phyloP scores from a whole-genome alignment of 2,329 filamentous ascomycete species.

The Aspergillus puulaauensis region DNA sequence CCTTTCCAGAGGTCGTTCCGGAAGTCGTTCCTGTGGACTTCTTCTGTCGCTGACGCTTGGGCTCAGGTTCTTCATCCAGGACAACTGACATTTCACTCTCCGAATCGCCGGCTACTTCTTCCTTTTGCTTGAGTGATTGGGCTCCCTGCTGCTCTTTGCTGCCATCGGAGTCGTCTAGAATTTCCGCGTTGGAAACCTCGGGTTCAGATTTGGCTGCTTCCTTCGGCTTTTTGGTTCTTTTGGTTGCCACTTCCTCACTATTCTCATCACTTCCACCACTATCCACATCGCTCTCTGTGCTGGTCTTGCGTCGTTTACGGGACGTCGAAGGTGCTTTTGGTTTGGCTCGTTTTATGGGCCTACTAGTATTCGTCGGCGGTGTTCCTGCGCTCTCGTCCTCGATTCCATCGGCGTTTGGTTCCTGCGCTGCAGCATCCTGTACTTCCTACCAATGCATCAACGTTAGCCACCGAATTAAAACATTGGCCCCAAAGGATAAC shows the following conservation, averaged over 20 bases:
- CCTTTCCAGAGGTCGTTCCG: conserved; percentile 19
- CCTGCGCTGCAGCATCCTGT: conserved; percentile 28
- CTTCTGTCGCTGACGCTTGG: conserved; percentile 53
- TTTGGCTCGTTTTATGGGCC: conserved; percentile 30
- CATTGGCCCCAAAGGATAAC: conserved; percentile 12
- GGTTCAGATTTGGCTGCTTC: neutral
- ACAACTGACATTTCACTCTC: conserved; percentile 71
- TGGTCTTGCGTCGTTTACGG: conserved; percentile 37
- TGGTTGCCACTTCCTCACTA: conserved; percentile 22
- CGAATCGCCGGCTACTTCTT: conserved; percentile 48
- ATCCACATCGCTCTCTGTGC: conserved; percentile 20
- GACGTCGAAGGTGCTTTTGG: conserved; percentile 20
- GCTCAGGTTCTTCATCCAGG: conserved; percentile 69
- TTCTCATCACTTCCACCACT: conserved; percentile 14
- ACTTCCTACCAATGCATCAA: conserved; percentile 24
- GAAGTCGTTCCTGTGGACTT: conserved; percentile 27
- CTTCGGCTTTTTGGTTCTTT: conserved; percentile 13
- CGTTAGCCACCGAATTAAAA: neutral
- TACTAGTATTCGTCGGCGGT: conserved; percentile 21
- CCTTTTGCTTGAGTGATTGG: conserved; percentile 24
- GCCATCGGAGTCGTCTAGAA: conserved; percentile 13
- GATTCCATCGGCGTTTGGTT: conserved; percentile 12
- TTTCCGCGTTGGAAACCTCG: conserved; percentile 12
- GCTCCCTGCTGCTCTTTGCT: conserved; percentile 13
- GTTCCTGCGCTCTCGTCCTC: conserved; percentile 10